Evolutionary conservation across 75 land plant genomes (phyloP), one percentile per base, ranked within the genome.

Genomic region (Picea sitchensis): DNA sequence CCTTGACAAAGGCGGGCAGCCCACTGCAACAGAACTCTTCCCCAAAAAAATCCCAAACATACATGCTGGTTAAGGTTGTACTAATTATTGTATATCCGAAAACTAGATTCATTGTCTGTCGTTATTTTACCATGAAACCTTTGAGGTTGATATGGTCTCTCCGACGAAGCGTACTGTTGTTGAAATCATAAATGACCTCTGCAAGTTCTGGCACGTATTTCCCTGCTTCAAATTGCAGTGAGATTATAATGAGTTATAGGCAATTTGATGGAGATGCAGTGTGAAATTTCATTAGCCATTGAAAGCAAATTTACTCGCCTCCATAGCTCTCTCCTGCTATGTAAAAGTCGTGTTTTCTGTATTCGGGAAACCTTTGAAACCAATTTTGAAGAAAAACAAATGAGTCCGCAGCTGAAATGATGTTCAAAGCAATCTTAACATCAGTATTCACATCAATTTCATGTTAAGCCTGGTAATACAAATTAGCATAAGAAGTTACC

Each of bases 251-350:
- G 44, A 41, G 44, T 41, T 41, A 4, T 4, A 5, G 44, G 44
- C 44, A 41, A 41, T 41, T 41, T 41, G 44, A 41, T 41, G 44
- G 44, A 41, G 44, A 41, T 41, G 44, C 41, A 38, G 3, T 38
- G 41, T 41, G 44, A 41, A 41, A 41, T 4, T 41, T 41, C 2
- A 41, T 5, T 41, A 41, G 44, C 44, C 44, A 41, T 41, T 41
- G 0, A 3, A 41, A 41, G 5, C 5, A 41, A 41, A 41, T 41
- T 7, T 18, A 14, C 76, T 31, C 84, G 88, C 95, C 95, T 82
- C 91, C 95, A 83, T 93, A 93, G 77, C 95, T 93, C 80, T 93
- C 95, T 31, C 95, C 95, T 13, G 91, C 87, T 54, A 93, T 84
- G 75, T 89, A 93, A 65, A 93, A 89, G 38, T 61, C 82, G 4